Base-by-base conservation (phyloP, 2,329 filamentous ascomycete genomes). In the Paraconiothyrium sp. region DNA sequence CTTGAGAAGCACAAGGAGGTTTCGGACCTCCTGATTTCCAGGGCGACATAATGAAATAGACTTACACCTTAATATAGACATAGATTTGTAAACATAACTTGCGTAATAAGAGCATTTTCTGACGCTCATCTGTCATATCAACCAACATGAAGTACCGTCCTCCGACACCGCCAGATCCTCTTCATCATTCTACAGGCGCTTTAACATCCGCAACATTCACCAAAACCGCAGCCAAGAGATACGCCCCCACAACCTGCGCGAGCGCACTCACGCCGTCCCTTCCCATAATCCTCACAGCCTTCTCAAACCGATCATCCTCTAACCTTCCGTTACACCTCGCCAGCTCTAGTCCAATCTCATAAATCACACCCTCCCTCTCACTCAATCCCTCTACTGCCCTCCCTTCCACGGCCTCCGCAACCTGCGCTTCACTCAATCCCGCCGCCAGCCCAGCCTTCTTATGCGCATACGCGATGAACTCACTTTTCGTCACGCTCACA, bases 381-480 rank as follows among this genome's bases (percentile, higher is more conserved):
- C 14, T 16, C 32, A 62, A 27, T 14, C 32, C 39, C n/a, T 46
- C 34, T 5, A 41, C 51, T 1, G 30, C 41, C n/a, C n/a, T 47
- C 22, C 62, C 62, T 16, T 34, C 30, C 4, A 16, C 34, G 30
- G 60, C 62, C 16, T 11, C 43, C 3, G 46, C 30, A 8, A 58
- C 57, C 43, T 60, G 52, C 30, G 54, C 57, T 30, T 49, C 5
- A 24, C 44, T 41, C 20, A 65, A 41, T 7, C 62, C 60, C 0
- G 62, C 54, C 4, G 39, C 11, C 3, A 62, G 24, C 24, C 47
- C 59, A 41, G 62, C 62, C 37, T 57, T 57, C 27, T 46, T 51
- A 39, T 65, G 62, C 48, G 60, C 57, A 22, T 65, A 60, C 2
- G 34, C 16, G 16, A 62, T 39, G 20, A 58, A 65, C 10, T 47